Conservation (phyloP, 495 filamentous ascomycete genomes). For the Platismatia glauca region DNA sequence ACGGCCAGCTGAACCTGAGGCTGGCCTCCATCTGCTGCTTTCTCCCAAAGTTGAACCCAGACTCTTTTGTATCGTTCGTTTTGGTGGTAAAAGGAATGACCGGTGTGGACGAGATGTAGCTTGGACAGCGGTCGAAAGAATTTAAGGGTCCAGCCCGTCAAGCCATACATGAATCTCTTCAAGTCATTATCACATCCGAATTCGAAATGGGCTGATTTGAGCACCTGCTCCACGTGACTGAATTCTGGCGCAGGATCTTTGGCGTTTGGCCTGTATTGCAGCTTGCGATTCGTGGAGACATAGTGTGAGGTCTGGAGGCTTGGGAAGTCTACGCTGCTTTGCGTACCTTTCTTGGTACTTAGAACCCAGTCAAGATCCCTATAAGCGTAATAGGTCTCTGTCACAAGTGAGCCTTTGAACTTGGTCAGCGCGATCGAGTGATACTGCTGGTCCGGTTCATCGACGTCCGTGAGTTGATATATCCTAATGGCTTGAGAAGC, state of each 20-base stretch:
- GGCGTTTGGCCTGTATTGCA: constrained; percentile 10
- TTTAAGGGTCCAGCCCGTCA: constrained; percentile 18
- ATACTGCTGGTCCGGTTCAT: constrained; percentile 10
- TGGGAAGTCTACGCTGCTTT: constrained; percentile 5
- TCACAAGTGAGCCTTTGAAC: constrained; percentile 7
- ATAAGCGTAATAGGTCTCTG: constrained; percentile 14
- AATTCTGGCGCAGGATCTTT: constrained; percentile 11
- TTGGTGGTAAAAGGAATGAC: not conserved
- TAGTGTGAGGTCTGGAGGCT: constrained; percentile 11
- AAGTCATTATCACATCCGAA: constrained; percentile 13
- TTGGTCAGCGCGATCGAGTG: constrained; percentile 10
- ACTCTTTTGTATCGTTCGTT: constrained; percentile 12
- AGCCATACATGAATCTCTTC: constrained; percentile 8
- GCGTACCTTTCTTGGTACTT: not conserved
- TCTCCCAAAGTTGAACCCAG: constrained; percentile 15
- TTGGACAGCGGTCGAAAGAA: constrained; percentile 6
- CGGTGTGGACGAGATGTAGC: constrained; percentile 7
- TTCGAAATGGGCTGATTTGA: not conserved
- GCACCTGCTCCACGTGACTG: not conserved
- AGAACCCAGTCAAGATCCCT: constrained; percentile 17
- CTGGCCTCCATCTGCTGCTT: constrained; percentile 9
- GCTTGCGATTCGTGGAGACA: constrained; percentile 10
- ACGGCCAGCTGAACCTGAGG: constrained; percentile 10
- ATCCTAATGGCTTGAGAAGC: constrained; percentile 15
- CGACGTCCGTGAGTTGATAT: constrained; percentile 12